Percentiles rank a stretch among this genome's conserved stretches.
phyloP scores from a whole-genome alignment of 1,284 basidiomycete species.

The Volvariella surrecta region DNA sequence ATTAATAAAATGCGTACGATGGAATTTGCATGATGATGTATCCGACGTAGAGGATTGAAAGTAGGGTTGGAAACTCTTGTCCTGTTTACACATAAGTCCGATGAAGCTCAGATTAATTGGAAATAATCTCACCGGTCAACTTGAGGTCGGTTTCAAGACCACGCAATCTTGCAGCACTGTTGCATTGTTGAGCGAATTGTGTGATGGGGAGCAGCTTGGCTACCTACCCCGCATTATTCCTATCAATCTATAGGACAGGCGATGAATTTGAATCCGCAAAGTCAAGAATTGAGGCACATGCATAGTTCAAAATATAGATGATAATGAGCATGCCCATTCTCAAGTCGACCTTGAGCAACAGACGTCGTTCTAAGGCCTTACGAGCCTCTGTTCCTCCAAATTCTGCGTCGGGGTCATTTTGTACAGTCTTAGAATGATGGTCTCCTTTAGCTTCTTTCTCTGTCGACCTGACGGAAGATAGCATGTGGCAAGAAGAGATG shows the following conservation, averaged over 20 bases:
- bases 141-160: conserved; percentile 59
- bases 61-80: conserved; percentile 53
- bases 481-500: conserved; percentile 6
- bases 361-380: conserved; percentile 31
- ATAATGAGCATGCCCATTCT: conserved; percentile 41
- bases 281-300: conserved; percentile 13
- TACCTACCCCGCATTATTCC: conserved; percentile 56
- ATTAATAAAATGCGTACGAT: conserved; percentile 46
- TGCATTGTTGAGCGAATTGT: neutral
- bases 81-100: conserved; percentile 7
- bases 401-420: conserved; percentile 25
- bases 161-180: conserved; percentile 35
- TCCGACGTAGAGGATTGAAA: conserved; percentile 72
- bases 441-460: neutral
- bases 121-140: conserved; percentile 30
- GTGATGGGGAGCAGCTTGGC: neutral
- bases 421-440: conserved; percentile 1
- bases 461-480: conserved; percentile 9
- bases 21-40: conserved; percentile 79
- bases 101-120: neutral
- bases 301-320: conserved; percentile 50
- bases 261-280: neutral
- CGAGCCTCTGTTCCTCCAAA: conserved; percentile 37
- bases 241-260: conserved; percentile 50
- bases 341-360: conserved; percentile 39